phyloP scores from a whole-genome alignment of 2,329 filamentous ascomycete genomes.

The Colletotrichum gloeosporioides region DNA sequence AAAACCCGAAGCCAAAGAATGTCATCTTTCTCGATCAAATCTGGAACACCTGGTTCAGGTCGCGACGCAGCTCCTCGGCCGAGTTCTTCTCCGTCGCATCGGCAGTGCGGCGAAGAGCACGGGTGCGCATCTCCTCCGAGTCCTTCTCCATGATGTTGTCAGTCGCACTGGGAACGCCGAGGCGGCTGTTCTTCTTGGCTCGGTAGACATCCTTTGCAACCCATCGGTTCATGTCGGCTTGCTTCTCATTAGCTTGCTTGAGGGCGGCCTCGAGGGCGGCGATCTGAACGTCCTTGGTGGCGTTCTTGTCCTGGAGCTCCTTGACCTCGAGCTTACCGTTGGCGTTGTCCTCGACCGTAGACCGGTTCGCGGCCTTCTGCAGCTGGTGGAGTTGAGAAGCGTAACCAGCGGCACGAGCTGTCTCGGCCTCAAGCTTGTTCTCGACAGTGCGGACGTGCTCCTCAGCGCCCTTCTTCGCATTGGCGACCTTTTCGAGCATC shows the following conservation, averaged over 20 bases:
- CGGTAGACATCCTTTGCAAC: background rate
- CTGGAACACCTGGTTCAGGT: background rate
- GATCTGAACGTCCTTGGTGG: background rate
- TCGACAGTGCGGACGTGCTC: background rate
- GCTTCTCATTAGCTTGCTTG: background rate
- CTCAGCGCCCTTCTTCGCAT: background rate
- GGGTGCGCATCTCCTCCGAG: background rate
- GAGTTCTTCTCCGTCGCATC: background rate
- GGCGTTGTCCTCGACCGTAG: background rate
- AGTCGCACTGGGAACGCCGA: background rate
- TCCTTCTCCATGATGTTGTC: background rate
- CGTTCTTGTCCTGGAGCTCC: background rate
- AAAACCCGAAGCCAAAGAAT: background rate
- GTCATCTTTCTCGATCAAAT: background rate
- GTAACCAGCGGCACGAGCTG: background rate
- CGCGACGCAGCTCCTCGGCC: background rate
- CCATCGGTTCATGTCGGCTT: background rate
- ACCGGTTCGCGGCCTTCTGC: background rate
- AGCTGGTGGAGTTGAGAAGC: background rate
- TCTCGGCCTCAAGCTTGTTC: conserved; percentile 33
- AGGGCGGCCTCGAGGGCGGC: conserved; percentile 31
- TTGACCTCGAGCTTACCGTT: conserved; percentile 30
- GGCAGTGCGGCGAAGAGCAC: background rate
- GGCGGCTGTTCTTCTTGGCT: background rate
- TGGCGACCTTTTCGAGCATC: background rate